Base-by-base conservation (phyloP, 2,329 filamentous ascomycete genomes). In the Scytalidium sp. region DNA sequence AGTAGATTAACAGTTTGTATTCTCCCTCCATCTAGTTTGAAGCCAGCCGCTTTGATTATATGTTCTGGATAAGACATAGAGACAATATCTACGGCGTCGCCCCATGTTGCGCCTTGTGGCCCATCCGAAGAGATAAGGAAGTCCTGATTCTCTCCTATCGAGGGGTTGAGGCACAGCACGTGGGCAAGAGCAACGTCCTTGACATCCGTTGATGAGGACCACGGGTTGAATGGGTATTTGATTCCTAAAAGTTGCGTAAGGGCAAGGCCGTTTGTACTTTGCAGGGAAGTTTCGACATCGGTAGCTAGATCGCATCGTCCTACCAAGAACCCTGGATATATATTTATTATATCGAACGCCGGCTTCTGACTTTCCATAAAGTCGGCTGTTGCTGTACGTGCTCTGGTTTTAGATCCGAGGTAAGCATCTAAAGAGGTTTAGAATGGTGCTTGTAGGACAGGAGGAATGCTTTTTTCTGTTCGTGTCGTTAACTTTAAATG, bases 71-170 rank as follows among this genome's bases (percentile, higher is more conserved):
- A 72, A 21, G 49, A 45, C 29, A 56, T 51, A 43, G 61, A 58
- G 5, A 65, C 66, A 36, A 71, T 65, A 11, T 60, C 59, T 25
- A 65, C 63, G 1, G 63, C 59, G 21, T 70, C 66, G 32, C 66
- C 64, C 69, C 69, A 73, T 47, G 57, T 46, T 25, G 58, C 61
- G 2, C 49, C 49, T 19, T 20, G 27, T 17, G 20, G 21, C 1
- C 43, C 43, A 13, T 53, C 41, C 52, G 56, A 52, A 48, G 55
- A 60, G 17, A 68, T 56, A 25, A 69, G 62, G 51, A 68, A 66
- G 53, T 66, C 61, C 50, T 64, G 57, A 43, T 64, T 64, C 4
- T 63, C 65, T 1, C 62, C 50, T 3, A 72, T 53, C 1, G 55
- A 52, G 23, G 61, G 57, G 19, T 66, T 50, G 5, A 73, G 63